Base-by-base conservation (phyloP, 1,284 basidiomycete genomes). In the Fistulinella cinereoalba region DNA sequence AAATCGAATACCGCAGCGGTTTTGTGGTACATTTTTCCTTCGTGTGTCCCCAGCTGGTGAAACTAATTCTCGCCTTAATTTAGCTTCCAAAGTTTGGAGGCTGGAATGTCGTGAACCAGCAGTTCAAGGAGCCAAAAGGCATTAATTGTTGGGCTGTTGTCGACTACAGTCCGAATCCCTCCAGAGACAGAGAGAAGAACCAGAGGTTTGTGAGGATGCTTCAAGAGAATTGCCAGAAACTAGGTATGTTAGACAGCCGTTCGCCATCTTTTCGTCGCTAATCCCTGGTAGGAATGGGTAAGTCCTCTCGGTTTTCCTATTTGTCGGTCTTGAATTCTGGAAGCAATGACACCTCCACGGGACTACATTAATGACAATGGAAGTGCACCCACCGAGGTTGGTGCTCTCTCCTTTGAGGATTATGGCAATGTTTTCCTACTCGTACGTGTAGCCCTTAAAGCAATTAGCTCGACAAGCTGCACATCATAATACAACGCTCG, bases 131-230 rank as follows among this genome's bases (percentile, higher is more conserved):
- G 5, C 57, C 74, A 0, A 56, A 47, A 18, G 21, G 18, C 8
- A 51, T 77, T 7, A 25, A 36, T 1, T 55, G 47, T 1, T 76
- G 75, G 75, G 69, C 58, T 5, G 55, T 75, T 12, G 52, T 74
- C 3, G 67, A 66, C 25, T 72, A 73, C 42, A 59, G 57, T 9
- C 47, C 46, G 2, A 55, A 52, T 18, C 41, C 38, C 6, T 10
- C 34, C 21, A 48, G 41, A 19, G 41, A 41, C 19, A 47, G 43
- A 37, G 12, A 6, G 1, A 36, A 32, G 0, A 66, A 60, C 1
- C 41, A 66, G 16, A 49, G 31, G 9, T 63, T 65, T 4, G 44
- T 60, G 13, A 25, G 27, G 4, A 58, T 57, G 36, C 51, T 75
- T 13, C 42, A 51, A 3, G 43, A 46, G 1, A 62, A 60, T 12